Conservation (phyloP, 371 early-diverging fungal genomes). For the Caulochytrium protostelioides region DNA sequence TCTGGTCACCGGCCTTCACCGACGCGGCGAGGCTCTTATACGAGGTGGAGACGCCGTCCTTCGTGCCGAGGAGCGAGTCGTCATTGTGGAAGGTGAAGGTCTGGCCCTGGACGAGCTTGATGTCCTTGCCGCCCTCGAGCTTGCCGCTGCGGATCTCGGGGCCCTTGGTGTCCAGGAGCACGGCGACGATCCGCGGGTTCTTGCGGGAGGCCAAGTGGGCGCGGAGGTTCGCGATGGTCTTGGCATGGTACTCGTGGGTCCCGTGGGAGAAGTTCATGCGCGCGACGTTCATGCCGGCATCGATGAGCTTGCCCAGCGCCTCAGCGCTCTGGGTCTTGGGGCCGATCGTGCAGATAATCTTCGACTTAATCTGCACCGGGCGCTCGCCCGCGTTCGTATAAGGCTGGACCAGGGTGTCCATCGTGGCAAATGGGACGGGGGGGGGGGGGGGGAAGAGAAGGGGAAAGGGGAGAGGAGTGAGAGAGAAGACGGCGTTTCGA, state of each 20-base stretch:
- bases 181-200: conserved; percentile 36
- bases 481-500: no score
- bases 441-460: no score
- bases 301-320: conserved; percentile 56
- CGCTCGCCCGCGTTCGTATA: conserved; percentile 3
- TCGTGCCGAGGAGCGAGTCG: conserved; percentile 36
- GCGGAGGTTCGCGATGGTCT: conserved; percentile 18
- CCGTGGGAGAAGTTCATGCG: conserved; percentile 93
- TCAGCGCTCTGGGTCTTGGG: conserved; percentile 40
- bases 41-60: conserved; percentile 56
- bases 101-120: conserved; percentile 11
- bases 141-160: conserved; percentile 50
- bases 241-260: conserved; percentile 75
- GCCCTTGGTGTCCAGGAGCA: conserved; percentile 65
- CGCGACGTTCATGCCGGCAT: conserved; percentile 88
- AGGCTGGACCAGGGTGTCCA: background rate
- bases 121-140: conserved; percentile 18
- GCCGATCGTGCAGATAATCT: conserved; percentile 26
- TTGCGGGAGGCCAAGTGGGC: conserved; percentile 9
- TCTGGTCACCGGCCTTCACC: conserved; percentile 52
- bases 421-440: no score
- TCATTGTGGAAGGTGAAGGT: conserved; percentile 60
- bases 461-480: no score
- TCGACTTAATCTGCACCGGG: conserved; percentile 21
- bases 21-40: conserved; percentile 68